Percentiles rank a stretch among this genome's conserved stretches.
These are phyloP conservation scores for Phytophthora crassamura DNA, from an alignment of 352 stramenopile genomes.

Conservation along the genomic window DNA sequence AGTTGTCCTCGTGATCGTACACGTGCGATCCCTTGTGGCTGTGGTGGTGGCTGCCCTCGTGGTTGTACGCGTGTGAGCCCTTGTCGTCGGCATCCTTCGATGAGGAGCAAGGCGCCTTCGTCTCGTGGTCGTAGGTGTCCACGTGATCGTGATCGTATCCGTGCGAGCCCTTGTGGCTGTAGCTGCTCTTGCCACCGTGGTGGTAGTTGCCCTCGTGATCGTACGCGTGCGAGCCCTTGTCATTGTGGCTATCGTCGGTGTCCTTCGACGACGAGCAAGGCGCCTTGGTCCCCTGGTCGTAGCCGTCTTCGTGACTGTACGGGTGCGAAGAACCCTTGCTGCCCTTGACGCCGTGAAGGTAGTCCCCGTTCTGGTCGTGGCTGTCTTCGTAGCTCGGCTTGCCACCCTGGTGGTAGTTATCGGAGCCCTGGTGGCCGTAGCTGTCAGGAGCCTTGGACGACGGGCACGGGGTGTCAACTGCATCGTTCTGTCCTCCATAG, in stretches of 20 bases:
- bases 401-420: background rate
- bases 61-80: too few species aligned
- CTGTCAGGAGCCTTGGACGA: background rate
- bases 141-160: background rate
- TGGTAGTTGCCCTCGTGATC: background rate
- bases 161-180: background rate
- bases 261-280: constrained; percentile 12
- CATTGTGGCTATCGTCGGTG: background rate
- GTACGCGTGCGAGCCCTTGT: background rate
- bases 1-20: background rate
- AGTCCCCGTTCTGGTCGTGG: background rate
- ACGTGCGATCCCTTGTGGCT: too few species aligned
- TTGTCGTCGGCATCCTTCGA: too few species aligned
- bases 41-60: too few species aligned
- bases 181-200: constrained; percentile 1
- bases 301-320: background rate
- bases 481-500: too few species aligned
- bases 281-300: background rate
- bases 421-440: background rate
- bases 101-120: too few species aligned
- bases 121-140: constrained; percentile 3
- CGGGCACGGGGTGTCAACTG: constrained; percentile 1
- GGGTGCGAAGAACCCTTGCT: background rate
- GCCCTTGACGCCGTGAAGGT: background rate
- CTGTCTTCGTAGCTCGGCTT: background rate